Evolutionary conservation across 768 basidiomycete genomes (phyloP).

Genomic region (Terana coerulea): DNA sequence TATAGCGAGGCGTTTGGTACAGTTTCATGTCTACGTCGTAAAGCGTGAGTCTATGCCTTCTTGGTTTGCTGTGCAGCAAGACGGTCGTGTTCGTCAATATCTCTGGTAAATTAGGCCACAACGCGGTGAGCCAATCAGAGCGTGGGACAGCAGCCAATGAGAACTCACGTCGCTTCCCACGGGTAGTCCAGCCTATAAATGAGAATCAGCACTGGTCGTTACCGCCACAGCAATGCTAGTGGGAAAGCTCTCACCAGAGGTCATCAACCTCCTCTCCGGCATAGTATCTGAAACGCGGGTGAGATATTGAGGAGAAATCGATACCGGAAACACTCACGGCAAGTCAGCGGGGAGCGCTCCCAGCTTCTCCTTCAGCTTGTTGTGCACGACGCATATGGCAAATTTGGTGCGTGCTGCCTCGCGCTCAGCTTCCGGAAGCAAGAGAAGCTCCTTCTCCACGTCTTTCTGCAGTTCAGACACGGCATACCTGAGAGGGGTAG

Average conservation of each 20-base stretch:
- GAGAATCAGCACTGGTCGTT: constrained; percentile 7
- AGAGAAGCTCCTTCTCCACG: constrained; percentile 65
- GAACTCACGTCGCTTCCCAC: constrained; percentile 70
- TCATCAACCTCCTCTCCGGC: constrained; percentile 72
- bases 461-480: constrained; percentile 87
- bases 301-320: constrained; percentile 22
- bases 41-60: not conserved
- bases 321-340: constrained; percentile 42
- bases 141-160: constrained; percentile 10
- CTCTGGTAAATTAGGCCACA: constrained; percentile 34
- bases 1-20: too few relatives aligned
- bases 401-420: constrained; percentile 73
- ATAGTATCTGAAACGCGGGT: constrained; percentile 53
- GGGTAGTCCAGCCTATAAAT: constrained; percentile 73
- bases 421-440: constrained; percentile 68
- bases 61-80: constrained; percentile 46
- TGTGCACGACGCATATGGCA: constrained; percentile 91
- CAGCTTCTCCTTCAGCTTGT: constrained; percentile 86
- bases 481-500: constrained; percentile 62
- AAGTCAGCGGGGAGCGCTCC: constrained; percentile 66
- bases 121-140: constrained; percentile 13
- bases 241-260: constrained; percentile 53
- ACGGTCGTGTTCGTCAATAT: constrained; percentile 75
- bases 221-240: constrained; percentile 3
- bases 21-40: not conserved